Base-by-base conservation (phyloP, 2,329 filamentous ascomycete species). In the Arthrobotrys megalospora region DNA sequence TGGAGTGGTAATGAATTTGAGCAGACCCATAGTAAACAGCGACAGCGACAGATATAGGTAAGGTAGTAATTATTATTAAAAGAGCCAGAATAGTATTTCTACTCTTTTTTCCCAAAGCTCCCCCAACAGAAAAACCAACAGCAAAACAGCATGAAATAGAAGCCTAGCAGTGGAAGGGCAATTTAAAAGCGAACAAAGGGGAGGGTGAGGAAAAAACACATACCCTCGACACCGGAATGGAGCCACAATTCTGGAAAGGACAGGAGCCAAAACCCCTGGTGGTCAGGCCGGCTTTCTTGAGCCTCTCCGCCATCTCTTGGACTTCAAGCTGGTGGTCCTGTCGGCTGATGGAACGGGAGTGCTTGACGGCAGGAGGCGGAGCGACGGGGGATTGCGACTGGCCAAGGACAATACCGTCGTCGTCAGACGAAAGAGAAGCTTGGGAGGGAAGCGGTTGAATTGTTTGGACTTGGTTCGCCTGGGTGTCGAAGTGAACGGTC, bases 401-500 rank as follows among this genome's bases (percentile, higher is more conserved):
- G 21, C 55, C 55, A 10, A 48, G 41, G 24, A 68, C 63, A 16
- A 64, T 60, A 10, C 28, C 53, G 36, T 68, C 75, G 52, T 62
- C 58, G 48, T 36, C 53, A 8, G 58, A 65, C 52, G 47, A 55
- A 32, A 47, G n/a, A 38, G 75, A 62, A 6, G 41, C 52, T 14
- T 53, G 36, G 32, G 75, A 78, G 11, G 67, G 2, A 21, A 53
- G 63, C 24, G 66, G 60, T 19, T 53, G 41, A 55, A 73, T 58
- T 38, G 68, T 47, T 21, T 68, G 75, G 19, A 68, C 24, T 38
- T 79, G 75, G 75, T 79, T 79, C 12, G 67, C 69, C 62, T 73
- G 64, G 45, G 75, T 73, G 55, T 79, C 63, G 64, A 79, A 79
- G 24, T 79, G 67, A 32, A 79, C 75, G n/a, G 68, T 60, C 21